Conservation (phyloP, 2,329 filamentous ascomycete species). For the Chaetomiaceae sp. region DNA sequence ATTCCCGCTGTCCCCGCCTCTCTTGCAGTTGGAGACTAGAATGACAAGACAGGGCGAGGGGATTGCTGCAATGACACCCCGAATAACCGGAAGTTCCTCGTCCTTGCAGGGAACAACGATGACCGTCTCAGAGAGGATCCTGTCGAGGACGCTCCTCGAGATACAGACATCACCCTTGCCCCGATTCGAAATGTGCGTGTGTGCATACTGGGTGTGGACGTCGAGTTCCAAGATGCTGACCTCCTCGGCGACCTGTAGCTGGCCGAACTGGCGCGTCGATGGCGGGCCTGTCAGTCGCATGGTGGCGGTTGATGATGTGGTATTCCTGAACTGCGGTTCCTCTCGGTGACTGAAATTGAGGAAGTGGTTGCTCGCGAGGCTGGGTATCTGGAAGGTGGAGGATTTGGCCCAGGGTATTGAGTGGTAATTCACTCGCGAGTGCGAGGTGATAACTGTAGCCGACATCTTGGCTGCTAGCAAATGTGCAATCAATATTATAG, state of each 20-base stretch:
- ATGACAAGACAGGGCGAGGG: constrained; percentile 30
- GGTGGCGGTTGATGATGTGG: neutral
- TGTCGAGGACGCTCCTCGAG: constrained; percentile 1
- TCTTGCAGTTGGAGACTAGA: constrained; percentile 30
- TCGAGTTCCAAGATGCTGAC: neutral
- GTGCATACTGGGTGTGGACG: neutral
- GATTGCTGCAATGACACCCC: constrained; percentile 30
- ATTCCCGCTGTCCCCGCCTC: constrained; percentile 1
- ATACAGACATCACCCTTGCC: neutral
- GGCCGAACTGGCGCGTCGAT: neutral
- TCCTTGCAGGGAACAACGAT: constrained; percentile 34
- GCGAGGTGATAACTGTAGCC: neutral
- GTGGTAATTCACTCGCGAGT: neutral
- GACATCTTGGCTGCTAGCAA: neutral
- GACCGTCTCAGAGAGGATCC: constrained; percentile 22
- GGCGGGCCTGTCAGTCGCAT: constrained; percentile 9
- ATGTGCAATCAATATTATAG: too few species aligned
- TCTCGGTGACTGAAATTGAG: neutral
- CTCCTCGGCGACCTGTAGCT: constrained; percentile 8
- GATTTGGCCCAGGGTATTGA: neutral
- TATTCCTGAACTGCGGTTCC: neutral
- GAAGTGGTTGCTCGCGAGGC: neutral
- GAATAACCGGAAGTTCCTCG: constrained; percentile 27
- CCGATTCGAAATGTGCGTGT: too few species aligned
- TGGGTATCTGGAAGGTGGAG: neutral